Evolutionary conservation across 257 asterid genomes (phyloP).

Genomic region (Penstemon davidsonii): DNA sequence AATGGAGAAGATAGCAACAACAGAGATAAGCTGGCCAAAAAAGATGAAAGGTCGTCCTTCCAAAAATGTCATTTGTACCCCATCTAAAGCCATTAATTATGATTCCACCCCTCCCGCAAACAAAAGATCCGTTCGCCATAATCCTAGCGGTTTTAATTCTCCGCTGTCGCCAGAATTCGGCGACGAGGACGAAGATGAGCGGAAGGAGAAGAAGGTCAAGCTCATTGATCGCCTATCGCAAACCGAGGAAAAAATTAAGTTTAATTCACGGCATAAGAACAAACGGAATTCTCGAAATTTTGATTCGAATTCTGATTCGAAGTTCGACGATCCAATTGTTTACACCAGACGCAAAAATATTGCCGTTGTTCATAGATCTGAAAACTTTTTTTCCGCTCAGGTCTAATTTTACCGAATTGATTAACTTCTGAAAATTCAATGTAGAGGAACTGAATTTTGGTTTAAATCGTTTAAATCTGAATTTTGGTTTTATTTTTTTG

Average conservation of each 20-base stretch:
- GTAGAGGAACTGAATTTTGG: too few species aligned
- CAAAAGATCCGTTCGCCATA: slow-evolving; percentile 48
- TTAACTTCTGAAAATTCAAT: slow-evolving; percentile 15
- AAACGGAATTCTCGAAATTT: slow-evolving; percentile 41
- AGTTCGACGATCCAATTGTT: slow-evolving; percentile 43
- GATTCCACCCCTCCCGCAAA: slow-evolving; percentile 37
- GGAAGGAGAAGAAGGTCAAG: slow-evolving; percentile 62
- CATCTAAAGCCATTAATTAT: slow-evolving; percentile 30
- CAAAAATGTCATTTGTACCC: slow-evolving; percentile 28
- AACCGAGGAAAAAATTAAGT: slow-evolving; percentile 28
- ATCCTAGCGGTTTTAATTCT: slow-evolving; percentile 31
- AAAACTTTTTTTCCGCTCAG: slow-evolving; percentile 50
- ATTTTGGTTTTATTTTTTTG: too few species aligned
- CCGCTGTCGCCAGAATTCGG: slow-evolving; percentile 33
- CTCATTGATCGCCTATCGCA: slow-evolving; percentile 55
- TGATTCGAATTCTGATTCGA: slow-evolving; percentile 49
- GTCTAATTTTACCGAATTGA: slow-evolving; percentile 25
- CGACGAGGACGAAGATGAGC: slow-evolving; percentile 67
- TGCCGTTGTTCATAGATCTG: slow-evolving; percentile 71
- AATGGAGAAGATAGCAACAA: slow-evolving; percentile 60
- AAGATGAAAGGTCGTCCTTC: slow-evolving; percentile 90
- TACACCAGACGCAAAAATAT: slow-evolving; percentile 44
- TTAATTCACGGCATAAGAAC: neutral
- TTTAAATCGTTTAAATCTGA: too few species aligned
- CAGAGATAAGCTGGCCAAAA: slow-evolving; percentile 40